Evolutionary conservation across 768 basidiomycete species (phyloP).

Genomic region (Macrolepiota dolichaula): DNA sequence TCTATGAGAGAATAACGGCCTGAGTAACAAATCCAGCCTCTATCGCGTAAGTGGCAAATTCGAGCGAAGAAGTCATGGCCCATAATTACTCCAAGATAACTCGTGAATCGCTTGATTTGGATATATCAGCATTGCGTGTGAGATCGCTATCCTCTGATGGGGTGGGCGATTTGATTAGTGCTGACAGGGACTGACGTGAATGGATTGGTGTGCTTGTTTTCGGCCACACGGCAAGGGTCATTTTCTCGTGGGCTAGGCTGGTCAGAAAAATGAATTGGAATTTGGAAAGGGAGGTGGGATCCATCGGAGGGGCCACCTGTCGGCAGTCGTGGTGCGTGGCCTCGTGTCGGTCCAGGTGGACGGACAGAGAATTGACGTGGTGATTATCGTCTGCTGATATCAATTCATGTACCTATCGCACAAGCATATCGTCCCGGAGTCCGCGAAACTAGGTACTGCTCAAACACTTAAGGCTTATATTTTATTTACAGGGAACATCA

Average conservation of each 20-base stretch:
- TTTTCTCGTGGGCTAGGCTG: background rate
- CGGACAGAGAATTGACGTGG: background rate
- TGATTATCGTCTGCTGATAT: background rate
- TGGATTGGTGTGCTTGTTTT: background rate
- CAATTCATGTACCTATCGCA: background rate
- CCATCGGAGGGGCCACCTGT: background rate
- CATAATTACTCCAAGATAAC: too few relatives aligned
- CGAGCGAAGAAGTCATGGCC: background rate
- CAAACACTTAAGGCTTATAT: too few relatives aligned
- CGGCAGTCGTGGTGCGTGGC: background rate
- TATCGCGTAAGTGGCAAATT: background rate
- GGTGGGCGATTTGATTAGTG: background rate
- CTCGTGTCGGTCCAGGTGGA: background rate
- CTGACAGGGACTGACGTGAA: background rate
- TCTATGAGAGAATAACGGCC: background rate
- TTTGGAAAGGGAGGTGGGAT: background rate
- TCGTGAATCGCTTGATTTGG: background rate
- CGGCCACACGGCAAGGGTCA: background rate
- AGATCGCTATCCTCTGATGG: background rate
- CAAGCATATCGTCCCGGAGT: too few relatives aligned
- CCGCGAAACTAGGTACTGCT: too few relatives aligned
- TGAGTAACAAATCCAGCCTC: background rate
- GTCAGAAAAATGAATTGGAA: background rate
- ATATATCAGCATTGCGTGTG: background rate
- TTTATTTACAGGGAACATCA: too few relatives aligned